These are phyloP conservation scores for Talaromyces nanjingensis DNA, from an alignment of 495 filamentous ascomycete genomes.

Conservation along the genomic window DNA sequence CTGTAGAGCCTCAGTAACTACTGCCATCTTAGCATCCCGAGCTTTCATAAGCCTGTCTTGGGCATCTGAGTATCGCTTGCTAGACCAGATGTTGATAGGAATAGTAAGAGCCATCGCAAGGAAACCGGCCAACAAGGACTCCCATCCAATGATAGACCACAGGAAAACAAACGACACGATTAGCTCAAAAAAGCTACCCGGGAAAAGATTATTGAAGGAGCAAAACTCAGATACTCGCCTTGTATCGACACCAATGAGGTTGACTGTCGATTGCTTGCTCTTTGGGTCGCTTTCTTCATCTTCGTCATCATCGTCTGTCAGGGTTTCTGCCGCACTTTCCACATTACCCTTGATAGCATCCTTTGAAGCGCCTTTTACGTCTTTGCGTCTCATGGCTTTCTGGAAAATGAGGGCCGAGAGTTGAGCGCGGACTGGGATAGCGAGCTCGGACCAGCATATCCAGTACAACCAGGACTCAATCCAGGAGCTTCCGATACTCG, in stretches of 20 bases:
- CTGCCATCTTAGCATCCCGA: constrained; percentile 68
- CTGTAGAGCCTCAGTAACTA: constrained; percentile 73
- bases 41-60: constrained; percentile 74
- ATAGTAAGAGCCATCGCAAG: constrained; percentile 53
- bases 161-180: constrained; percentile 60
- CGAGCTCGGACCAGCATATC: constrained; percentile 56
- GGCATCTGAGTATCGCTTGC: constrained; percentile 57
- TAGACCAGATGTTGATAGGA: constrained; percentile 63
- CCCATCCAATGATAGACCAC: constrained; percentile 64
- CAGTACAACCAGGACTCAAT: constrained; percentile 58
- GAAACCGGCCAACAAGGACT: constrained; percentile 61
- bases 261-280: constrained; percentile 69
- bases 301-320: constrained; percentile 20
- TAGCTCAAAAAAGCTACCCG: constrained; percentile 45
- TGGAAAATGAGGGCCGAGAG: constrained; percentile 67
- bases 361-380: constrained; percentile 48
- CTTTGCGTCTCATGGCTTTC: constrained; percentile 74
- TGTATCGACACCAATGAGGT: constrained; percentile 72
- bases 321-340: background rate
- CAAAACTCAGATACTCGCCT: constrained; percentile 67
- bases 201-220: constrained; percentile 58
- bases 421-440: constrained; percentile 60
- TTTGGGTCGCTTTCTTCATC: constrained; percentile 43
- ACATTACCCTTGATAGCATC: background rate
- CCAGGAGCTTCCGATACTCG: constrained; percentile 48